Evolutionary conservation across 1,284 basidiomycete genomes (phyloP), one percentile per base, ranked within the genome.

Genomic region (Apiotrichum veenhuisii): DNA sequence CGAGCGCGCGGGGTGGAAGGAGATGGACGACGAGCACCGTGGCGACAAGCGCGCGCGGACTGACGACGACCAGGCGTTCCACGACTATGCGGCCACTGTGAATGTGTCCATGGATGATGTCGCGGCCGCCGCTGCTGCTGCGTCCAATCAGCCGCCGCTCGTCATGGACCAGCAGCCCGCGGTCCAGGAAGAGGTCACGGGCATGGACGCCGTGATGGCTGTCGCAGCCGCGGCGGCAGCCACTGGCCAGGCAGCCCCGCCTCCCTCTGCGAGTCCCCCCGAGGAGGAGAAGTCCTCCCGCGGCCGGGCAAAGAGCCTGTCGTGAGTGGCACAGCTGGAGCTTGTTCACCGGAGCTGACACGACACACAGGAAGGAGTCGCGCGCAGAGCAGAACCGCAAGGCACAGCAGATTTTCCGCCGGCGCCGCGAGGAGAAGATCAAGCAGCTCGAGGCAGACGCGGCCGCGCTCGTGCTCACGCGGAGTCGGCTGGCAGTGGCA

Each of bases 361-460:
- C 63, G 54, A 2, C 8, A 1, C 40, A 12, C 52, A 70, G 59
- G 27, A 65, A 66, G 50, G 61, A 61, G 18, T 62, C 62, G 17
- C 62, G 74, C 12, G 72, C 75, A 3, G 74, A 75, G 58, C 75
- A 77, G 63, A 77, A 77, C 58, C 70, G 73, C 22, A 69, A 70
- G 44, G 75, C 75, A 7, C 75, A 77, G 59, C 74, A 75, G 55
- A 68, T 70, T 5, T 77, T 74, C 65, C 61, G 75, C 25, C 64
- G 71, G 45, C 54, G 69, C 36, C 64, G 75, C 30, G 75, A 77
- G 55, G 74, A 77, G 61, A 59, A 68, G 59, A 76, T 77, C 64
- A 72, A 72, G 57, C 62, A 70, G 58, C 66, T 76, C 30, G 72
- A 75, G 57, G 44, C 57, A 2, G 71, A 73, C 52, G 59, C 64